Percentiles rank a stretch among this genome's conserved stretches.
These are phyloP conservation scores for Geranomyces variabilis DNA, from an alignment of 192 early-diverging fungal species.

Conservation along the genomic window DNA sequence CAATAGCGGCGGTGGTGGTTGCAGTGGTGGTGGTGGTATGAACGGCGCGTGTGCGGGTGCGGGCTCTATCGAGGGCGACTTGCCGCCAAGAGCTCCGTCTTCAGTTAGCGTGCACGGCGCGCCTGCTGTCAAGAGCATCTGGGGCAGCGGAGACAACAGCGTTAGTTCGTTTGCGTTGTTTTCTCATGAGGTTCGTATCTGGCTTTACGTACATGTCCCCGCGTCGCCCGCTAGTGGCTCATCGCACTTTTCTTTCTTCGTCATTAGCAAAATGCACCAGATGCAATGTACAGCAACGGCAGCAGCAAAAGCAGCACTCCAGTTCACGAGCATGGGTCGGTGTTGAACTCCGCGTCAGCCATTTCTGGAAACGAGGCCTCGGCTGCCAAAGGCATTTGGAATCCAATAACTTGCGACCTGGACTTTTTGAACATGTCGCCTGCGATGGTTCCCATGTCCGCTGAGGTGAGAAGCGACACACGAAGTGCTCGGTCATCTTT, in stretches of 20 bases:
- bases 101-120: conserved; percentile 10
- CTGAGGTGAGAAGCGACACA: conserved; percentile 28
- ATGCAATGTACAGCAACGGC: conserved; percentile 31
- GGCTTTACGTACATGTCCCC: too few relatives aligned
- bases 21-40: not conserved
- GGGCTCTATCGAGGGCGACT: not conserved
- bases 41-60: not conserved
- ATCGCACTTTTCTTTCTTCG: not conserved
- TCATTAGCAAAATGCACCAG: conserved; percentile 12
- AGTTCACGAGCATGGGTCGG: not conserved
- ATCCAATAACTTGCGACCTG: conserved; percentile 25
- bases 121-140: conserved; percentile 31
- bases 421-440: conserved; percentile 32
- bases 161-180: conserved; percentile 17
- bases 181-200: conserved; percentile 13
- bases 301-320: conserved; percentile 34
- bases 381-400: conserved; percentile 20
- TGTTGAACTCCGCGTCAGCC: not conserved
- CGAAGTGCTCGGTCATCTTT: too few relatives aligned
- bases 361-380: not conserved
- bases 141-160: conserved; percentile 14
- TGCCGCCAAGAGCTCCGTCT: conserved; percentile 21
- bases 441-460: conserved; percentile 30
- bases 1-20: too few relatives aligned
- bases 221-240: too few relatives aligned